Evolutionary conservation across 2,329 filamentous ascomycete genomes (phyloP), one percentile per base, ranked within the genome.

Genomic region (Myriangium duriaei): DNA sequence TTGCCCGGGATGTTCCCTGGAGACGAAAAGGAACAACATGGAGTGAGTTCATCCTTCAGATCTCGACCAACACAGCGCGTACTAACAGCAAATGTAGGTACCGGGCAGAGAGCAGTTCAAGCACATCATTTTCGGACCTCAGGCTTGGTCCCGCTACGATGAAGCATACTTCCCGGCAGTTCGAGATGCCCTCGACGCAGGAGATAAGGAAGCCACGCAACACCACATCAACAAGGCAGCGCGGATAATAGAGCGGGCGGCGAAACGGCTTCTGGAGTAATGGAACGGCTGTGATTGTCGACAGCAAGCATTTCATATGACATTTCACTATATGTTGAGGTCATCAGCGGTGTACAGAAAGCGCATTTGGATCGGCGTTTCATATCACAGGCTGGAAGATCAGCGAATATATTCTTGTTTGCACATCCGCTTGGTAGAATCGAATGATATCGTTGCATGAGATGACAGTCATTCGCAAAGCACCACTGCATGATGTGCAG

Each of bases 71-170:
- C 11, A 24, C 3, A n/a, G 7, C 9, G 7, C 3, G 3, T 15
- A 16, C 42, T 47, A 44, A 45, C 31, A 42, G 47, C 37, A 43
- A 39, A 46, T 4, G 35, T 40, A 86, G 81, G 72, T 93, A 4
- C 82, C 83, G 28, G 84, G 84, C 49, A 78, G 88, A 46, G 82
- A 81, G 4, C 91, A 96, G 61, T 98, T 86, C 69, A 94, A 92
- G 59, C 91, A 95, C 59, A 72, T 92, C 52, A 64, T 98, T 40
- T 93, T 87, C 55, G 88, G 82, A 2, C 91, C 91, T 1, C 74
- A 84, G 51, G 65, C 74, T 2, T 87, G 84, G 79, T 78, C 77
- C 21, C 74, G 71, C 26, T 72, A 79, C 47, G 72, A 80, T 19
- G 71, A 72, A 40, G 72, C 72, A 0, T 74, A 74, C 44, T 92